A percentile compares a stretch with the other conserved stretches of the same genome.
These are phyloP conservation scores for Starmerella stellata DNA, from an alignment of 805 yeast genomes.

Conservation along the genomic window DNA sequence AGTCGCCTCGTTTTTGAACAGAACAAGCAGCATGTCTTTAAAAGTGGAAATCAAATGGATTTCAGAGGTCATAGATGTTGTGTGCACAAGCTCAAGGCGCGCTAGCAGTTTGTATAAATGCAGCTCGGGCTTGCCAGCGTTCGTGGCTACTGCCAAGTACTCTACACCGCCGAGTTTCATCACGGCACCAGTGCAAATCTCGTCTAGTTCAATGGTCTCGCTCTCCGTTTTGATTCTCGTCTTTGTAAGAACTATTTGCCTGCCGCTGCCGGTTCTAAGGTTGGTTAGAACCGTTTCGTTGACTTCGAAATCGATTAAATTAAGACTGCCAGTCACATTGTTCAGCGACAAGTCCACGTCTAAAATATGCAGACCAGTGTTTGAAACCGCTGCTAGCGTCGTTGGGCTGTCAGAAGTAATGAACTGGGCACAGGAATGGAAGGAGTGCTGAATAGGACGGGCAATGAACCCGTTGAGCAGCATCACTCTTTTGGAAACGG, in stretches of 20 bases:
- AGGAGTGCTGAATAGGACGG: background rate
- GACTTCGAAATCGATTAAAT: background rate
- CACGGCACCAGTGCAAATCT: background rate
- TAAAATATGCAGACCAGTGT: background rate
- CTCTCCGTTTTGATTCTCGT: background rate
- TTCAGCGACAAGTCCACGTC: background rate
- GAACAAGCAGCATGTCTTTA: conserved; percentile 43
- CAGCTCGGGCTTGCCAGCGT: background rate
- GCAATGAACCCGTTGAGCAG: background rate
- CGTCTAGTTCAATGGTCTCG: background rate
- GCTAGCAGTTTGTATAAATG: background rate
- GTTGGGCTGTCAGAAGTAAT: background rate
- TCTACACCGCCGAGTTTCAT: conserved; percentile 1
- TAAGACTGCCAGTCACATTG: background rate
- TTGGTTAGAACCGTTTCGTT: background rate
- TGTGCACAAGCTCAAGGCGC: conserved; percentile 35
- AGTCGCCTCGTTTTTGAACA: conserved; percentile 23
- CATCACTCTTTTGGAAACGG: conserved; percentile 15
- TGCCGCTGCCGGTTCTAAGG: background rate
- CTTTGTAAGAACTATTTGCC: background rate
- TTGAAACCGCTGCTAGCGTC: background rate
- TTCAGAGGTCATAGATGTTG: conserved; percentile 27
- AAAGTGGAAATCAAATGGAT: conserved; percentile 25
- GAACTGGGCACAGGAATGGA: background rate
- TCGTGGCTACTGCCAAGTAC: conserved; percentile 8